These are phyloP conservation scores for rapeseed (Brassica napus) DNA, from an alignment of 345 rosid species.

Conservation along the genomic window Da-Ae NC_063439.1:27014501-27015000, in stretches of 20 bases:
- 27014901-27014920: background rate
- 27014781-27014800: background rate
- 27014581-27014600: too few species aligned
- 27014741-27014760: background rate
- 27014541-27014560: background rate
- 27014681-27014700: background rate
- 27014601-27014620: too few species aligned
- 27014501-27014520: background rate
- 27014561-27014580: too few species aligned
- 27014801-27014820: background rate
- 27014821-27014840: background rate
- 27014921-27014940: conserved; percentile 72
- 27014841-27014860: background rate
- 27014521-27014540: background rate
- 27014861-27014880: too few species aligned
- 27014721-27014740: background rate
- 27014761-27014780: background rate
- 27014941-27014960: conserved; percentile 56
- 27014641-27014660: too few species aligned
- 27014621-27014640: too few species aligned
- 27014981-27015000: conserved; percentile 55
- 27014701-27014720: background rate
- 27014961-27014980: conserved; percentile 76
- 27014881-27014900: background rate
- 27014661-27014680: too few species aligned